A percentile compares a stretch with the other conserved stretches of the same genome.
phyloP scores from a whole-genome alignment of 768 basidiomycete genomes.

The Floccularia luteovirens region DNA sequence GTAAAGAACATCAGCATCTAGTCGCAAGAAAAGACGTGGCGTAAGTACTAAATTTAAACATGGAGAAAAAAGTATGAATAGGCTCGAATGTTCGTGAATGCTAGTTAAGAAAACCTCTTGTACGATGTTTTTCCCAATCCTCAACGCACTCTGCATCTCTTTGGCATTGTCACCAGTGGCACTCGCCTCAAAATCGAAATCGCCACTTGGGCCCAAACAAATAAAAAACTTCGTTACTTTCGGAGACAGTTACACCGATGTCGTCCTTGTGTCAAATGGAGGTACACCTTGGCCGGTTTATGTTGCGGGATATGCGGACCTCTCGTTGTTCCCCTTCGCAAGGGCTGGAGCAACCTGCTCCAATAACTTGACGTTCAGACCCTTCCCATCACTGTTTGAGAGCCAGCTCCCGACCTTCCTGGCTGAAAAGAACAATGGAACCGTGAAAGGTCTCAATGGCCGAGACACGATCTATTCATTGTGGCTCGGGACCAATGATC shows the following conservation, averaged over 20 bases:
- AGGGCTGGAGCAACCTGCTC: slow-evolving; percentile 60
- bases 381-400: slow-evolving; percentile 53
- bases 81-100: background rate
- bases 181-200: no score
- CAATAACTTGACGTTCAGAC: slow-evolving; percentile 49
- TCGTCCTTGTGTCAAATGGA: slow-evolving; percentile 29
- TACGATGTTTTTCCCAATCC: background rate
- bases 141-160: background rate
- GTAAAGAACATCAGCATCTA: no score
- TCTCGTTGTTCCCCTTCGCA: slow-evolving; percentile 50
- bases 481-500: slow-evolving; percentile 66
- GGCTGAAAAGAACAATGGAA: slow-evolving; percentile 29
- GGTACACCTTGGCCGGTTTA: slow-evolving; percentile 57
- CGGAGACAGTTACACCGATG: slow-evolving; percentile 60
- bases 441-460: slow-evolving; percentile 26
- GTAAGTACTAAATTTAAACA: background rate
- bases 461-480: slow-evolving; percentile 52
- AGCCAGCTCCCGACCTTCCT: slow-evolving; percentile 50
- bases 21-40: no score
- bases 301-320: slow-evolving; percentile 44
- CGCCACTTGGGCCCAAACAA: slow-evolving; percentile 23
- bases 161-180: background rate
- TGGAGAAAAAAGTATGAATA: background rate
- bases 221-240: slow-evolving; percentile 64
- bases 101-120: background rate